These are phyloP conservation scores for Balakata baccata DNA, from an alignment of 345 rosid genomes.

Conservation along the genomic window DNA sequence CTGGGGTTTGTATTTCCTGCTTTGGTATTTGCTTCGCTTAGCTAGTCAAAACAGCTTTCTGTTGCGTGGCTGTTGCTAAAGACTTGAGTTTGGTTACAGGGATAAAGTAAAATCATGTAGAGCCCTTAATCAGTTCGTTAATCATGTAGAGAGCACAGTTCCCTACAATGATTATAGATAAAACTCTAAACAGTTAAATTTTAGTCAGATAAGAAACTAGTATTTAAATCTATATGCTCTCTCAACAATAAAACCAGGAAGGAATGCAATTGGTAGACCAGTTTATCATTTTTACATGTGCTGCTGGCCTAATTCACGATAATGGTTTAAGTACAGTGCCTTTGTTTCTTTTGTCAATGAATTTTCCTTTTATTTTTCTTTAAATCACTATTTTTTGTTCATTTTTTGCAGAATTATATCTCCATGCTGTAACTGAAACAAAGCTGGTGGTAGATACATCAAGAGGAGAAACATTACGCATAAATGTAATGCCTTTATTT, in stretches of 20 bases:
- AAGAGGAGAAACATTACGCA: conserved; percentile 79
- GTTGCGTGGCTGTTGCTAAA: background rate
- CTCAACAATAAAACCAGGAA: background rate
- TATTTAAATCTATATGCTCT: background rate
- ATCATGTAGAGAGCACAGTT: background rate
- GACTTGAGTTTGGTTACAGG: background rate
- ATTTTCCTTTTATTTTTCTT: background rate
- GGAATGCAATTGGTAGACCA: background rate
- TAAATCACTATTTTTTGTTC: background rate
- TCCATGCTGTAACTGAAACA: conserved; percentile 80
- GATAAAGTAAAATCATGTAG: background rate
- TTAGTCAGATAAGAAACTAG: background rate
- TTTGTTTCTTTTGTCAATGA: background rate
- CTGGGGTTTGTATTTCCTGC: background rate
- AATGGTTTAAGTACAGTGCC: background rate
- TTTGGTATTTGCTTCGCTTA: background rate
- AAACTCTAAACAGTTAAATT: background rate
- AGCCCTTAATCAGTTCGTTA: background rate
- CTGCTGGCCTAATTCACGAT: background rate
- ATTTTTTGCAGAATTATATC: conserved; percentile 56
- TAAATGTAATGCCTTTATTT: conserved; percentile 55
- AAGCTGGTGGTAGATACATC: conserved; percentile 94
- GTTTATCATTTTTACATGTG: background rate
- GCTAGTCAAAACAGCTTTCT: background rate
- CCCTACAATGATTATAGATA: background rate